Percentiles rank a stretch among this genome's conserved stretches.
phyloP scores from a whole-genome alignment of 169 alveolate species.

The Eimeria praecox region DNA sequence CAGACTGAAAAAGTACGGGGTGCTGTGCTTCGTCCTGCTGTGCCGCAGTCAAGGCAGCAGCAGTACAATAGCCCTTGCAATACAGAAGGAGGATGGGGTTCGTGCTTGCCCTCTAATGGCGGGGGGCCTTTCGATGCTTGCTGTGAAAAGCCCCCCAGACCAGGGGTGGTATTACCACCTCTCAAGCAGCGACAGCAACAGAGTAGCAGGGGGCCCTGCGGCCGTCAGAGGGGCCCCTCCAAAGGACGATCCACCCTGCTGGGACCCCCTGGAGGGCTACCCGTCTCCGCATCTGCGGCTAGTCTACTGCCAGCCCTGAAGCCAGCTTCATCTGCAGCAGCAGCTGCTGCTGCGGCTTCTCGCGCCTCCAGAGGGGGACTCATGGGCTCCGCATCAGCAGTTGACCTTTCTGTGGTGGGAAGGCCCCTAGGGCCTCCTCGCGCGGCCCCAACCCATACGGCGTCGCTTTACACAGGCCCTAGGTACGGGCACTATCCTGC shows the following conservation, averaged over 20 bases:
- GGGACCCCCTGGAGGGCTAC: slow-evolving; percentile 28
- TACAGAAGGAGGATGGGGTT: slow-evolving; percentile 45
- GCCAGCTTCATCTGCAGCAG: slow-evolving; percentile 49
- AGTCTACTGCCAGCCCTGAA: slow-evolving; percentile 70
- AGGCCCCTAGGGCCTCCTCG: slow-evolving; percentile 54
- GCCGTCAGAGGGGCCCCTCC: slow-evolving; percentile 51
- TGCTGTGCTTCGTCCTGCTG: slow-evolving; percentile 70
- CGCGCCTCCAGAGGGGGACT: slow-evolving; percentile 44
- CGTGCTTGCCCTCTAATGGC: slow-evolving; percentile 19
- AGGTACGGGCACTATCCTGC: slow-evolving; percentile 14
- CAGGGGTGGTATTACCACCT: slow-evolving; percentile 70
- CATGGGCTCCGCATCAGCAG: slow-evolving; percentile 73
- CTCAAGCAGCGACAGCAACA: slow-evolving; percentile 70
- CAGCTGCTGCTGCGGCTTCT: slow-evolving; percentile 29
- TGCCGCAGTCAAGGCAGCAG: slow-evolving; percentile 4
- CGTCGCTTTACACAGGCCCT: slow-evolving; percentile 28
- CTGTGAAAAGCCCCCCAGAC: slow-evolving; percentile 31
- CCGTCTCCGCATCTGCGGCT: slow-evolving; percentile 54
- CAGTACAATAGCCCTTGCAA: slow-evolving; percentile 22
- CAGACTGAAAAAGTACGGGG: slow-evolving; percentile 45
- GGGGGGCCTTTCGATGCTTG: slow-evolving; percentile 15
- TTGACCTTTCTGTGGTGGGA: slow-evolving; percentile 61
- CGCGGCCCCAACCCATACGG: slow-evolving; percentile 4
- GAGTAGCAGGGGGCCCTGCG: slow-evolving; percentile 58
- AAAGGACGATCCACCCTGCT: neutral